These are phyloP conservation scores for Talaromyces sp. DNA, from an alignment of 2,329 filamentous ascomycete genomes.

Conservation along the genomic window DNA sequence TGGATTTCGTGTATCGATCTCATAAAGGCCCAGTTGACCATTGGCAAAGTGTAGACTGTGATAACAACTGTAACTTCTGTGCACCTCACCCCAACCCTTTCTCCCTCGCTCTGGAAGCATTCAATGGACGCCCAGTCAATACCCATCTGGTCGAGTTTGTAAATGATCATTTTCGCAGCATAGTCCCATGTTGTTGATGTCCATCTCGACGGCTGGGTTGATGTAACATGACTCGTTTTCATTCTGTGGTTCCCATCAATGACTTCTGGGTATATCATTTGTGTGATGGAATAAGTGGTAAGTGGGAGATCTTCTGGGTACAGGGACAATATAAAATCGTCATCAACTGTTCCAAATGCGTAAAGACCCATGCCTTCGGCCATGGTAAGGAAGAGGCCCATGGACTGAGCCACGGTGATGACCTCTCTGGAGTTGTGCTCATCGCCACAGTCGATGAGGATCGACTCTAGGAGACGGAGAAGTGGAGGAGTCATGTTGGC, in stretches of 20 bases:
- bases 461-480: background rate
- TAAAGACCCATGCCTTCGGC: background rate
- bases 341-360: background rate
- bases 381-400: background rate
- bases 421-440: background rate
- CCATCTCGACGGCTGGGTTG: background rate
- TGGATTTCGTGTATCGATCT: background rate
- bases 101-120: conserved; percentile 9
- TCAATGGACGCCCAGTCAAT: conserved; percentile 15
- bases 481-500: background rate
- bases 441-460: background rate
- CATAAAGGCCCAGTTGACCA: background rate
- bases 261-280: background rate
- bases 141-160: background rate
- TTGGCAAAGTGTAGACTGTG: background rate
- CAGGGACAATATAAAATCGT: background rate
- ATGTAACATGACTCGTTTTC: background rate
- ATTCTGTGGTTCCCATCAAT: background rate
- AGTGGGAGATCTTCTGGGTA: background rate
- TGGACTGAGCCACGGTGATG: background rate
- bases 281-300: background rate
- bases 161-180: background rate
- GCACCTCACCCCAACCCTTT: background rate
- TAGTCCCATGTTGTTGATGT: background rate
- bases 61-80: background rate